phyloP scores from a whole-genome alignment of 2,329 filamentous ascomycete species.

The Curvularia hawaiiensis region DNA sequence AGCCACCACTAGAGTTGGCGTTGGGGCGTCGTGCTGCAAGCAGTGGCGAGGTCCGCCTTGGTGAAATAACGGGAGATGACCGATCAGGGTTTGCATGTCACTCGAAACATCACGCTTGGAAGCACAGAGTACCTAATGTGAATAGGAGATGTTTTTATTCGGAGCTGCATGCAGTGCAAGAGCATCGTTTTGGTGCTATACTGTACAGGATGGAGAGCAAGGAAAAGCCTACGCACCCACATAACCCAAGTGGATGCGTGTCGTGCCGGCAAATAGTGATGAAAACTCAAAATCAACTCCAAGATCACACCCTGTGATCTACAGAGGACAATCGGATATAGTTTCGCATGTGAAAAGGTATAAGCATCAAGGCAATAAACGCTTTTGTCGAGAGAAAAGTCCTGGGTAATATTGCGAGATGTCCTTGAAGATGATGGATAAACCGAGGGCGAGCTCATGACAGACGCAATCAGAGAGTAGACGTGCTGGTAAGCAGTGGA shows the following conservation, averaged over 20 bases:
- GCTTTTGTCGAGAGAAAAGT: slow-evolving; percentile 11
- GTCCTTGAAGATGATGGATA: slow-evolving; percentile 3
- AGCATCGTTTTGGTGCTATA: slow-evolving; percentile 4
- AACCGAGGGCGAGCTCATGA: slow-evolving; percentile 2
- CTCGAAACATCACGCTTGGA: background rate
- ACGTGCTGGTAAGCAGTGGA: background rate
- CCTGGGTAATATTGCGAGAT: background rate
- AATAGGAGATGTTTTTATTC: background rate
- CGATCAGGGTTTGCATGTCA: background rate
- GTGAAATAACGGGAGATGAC: background rate
- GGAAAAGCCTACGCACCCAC: background rate
- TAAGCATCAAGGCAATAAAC: slow-evolving; percentile 14
- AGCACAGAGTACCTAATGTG: background rate
- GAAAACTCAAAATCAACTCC: slow-evolving; percentile 3
- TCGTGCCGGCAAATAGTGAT: background rate
- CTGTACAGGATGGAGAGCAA: slow-evolving; percentile 12
- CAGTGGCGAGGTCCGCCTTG: slow-evolving; percentile 9
- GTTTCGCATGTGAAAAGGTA: slow-evolving; percentile 6
- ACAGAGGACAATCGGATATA: background rate
- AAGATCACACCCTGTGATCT: slow-evolving; percentile 1
- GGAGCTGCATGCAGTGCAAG: background rate
- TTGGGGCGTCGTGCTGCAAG: background rate
- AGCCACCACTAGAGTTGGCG: slow-evolving; percentile 1
- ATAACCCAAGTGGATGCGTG: background rate
- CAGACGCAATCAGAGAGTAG: slow-evolving; percentile 5